A percentile compares a stretch with the other conserved stretches of the same genome.
phyloP scores from a whole-genome alignment of 169 alveolate genomes.

The Plasmodium gonderi region DNA sequence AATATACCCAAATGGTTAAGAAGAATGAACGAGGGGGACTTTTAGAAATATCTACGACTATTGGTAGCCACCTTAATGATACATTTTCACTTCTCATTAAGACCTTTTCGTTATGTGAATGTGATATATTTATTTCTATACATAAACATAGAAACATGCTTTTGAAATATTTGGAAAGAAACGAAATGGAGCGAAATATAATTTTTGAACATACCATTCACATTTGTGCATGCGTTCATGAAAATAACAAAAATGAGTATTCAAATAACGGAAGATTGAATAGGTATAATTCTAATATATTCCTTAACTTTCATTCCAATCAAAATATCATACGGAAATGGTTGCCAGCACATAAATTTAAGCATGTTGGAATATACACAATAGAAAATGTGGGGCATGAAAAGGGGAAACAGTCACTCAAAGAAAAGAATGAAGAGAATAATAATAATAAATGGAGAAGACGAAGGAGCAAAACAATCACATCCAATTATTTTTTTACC shows the following conservation, averaged over 20 bases:
- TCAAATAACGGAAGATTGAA: neutral
- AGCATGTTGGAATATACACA: conserved; percentile 73
- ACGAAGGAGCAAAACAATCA: neutral
- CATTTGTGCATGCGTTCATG: conserved; percentile 74
- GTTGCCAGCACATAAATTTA: conserved; percentile 65
- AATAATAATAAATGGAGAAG: neutral
- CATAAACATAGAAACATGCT: conserved; percentile 72
- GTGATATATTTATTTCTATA: conserved; percentile 68
- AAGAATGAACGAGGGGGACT: neutral
- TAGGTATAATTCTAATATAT: conserved; percentile 35
- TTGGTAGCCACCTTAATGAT: neutral
- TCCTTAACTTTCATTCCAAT: conserved; percentile 35
- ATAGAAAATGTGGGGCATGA: conserved; percentile 33
- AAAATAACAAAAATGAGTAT: conserved; percentile 8
- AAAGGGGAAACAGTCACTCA: neutral
- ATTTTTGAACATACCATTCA: conserved; percentile 74
- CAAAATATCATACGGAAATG: conserved; percentile 70
- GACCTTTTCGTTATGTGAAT: conserved; percentile 68
- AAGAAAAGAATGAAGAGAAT: neutral
- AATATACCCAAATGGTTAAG: neutral
- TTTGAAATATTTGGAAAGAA: conserved; percentile 53
- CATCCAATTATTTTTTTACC: conserved; percentile 45
- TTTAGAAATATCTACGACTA: neutral
- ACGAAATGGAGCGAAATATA: conserved; percentile 61
- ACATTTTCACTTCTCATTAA: conserved; percentile 31